A percentile compares a stretch with the other conserved stretches of the same genome.
phyloP scores from a whole-genome alignment of 202 grass and related monocot genomes.

The Zizania palustris region DNA sequence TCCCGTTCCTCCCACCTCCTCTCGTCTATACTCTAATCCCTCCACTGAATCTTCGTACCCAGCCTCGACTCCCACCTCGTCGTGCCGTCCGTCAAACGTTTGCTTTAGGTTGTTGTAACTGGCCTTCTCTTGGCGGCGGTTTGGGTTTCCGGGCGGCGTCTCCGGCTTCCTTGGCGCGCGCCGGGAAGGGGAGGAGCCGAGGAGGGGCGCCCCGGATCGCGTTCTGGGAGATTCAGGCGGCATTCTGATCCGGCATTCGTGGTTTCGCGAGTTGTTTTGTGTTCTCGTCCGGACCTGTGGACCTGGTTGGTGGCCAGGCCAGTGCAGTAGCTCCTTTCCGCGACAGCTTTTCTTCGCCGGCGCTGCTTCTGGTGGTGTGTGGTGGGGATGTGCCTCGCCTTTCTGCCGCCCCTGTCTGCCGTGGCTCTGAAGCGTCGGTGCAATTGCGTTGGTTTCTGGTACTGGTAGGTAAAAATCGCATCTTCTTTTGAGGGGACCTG shows the following conservation, averaged over 20 bases:
- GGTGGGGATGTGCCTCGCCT: constrained; percentile 54
- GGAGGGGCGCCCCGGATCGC: not conserved
- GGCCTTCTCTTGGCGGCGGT: not conserved
- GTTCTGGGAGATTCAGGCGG: not conserved
- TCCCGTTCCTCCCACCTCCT: constrained; percentile 3
- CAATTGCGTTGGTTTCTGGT: constrained; percentile 23
- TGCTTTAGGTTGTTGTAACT: not conserved
- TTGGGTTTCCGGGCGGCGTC: constrained; percentile 4
- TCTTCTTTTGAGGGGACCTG: constrained; percentile 18
- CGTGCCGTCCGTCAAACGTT: constrained; percentile 45
- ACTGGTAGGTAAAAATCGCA: constrained; percentile 41
- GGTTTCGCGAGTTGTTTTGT: not conserved
- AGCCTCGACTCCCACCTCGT: not conserved
- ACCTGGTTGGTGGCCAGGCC: constrained; percentile 37
- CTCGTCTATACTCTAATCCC: constrained; percentile 22
- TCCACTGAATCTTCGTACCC: constrained; percentile 40
- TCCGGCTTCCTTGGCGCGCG: not conserved
- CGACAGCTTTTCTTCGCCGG: constrained; percentile 31
- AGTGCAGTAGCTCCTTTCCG: constrained; percentile 19
- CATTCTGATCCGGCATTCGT: constrained; percentile 35
- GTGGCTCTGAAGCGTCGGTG: constrained; percentile 42
- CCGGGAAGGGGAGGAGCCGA: not conserved
- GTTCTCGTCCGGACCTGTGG: constrained; percentile 8
- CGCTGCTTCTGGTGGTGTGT: constrained; percentile 21
- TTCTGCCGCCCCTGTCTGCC: constrained; percentile 50